phyloP scores from a whole-genome alignment of 441 rosid species.

The Bruguiera hainesii region DNA sequence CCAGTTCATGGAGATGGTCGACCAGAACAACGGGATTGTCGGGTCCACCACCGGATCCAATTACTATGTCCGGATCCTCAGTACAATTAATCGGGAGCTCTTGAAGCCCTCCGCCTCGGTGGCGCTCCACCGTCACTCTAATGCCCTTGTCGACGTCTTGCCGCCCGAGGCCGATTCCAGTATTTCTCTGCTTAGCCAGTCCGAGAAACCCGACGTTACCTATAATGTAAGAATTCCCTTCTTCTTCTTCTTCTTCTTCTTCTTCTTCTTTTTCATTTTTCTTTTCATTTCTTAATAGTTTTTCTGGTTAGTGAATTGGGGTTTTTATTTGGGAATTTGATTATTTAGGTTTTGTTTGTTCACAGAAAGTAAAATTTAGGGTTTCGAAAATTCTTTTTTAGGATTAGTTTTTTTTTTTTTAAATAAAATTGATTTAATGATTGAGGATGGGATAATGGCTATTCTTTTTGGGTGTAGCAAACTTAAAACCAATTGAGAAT shows the following conservation, averaged over 20 bases:
- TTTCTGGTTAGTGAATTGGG: too few species aligned
- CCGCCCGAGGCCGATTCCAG: slow-evolving; percentile 90
- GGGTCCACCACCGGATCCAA: slow-evolving; percentile 86
- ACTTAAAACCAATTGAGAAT: too few species aligned
- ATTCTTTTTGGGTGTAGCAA: too few species aligned
- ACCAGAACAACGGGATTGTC: slow-evolving; percentile 81
- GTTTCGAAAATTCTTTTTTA: too few species aligned
- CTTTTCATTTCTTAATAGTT: neutral
- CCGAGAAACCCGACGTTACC: slow-evolving; percentile 83
- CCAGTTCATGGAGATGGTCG: slow-evolving; percentile 92
- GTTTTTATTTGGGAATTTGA: too few species aligned
- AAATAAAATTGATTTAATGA: too few species aligned
- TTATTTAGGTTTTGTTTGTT: too few species aligned
- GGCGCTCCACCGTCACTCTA: slow-evolving; percentile 85
- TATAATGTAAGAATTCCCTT: slow-evolving; percentile 44
- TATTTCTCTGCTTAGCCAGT: slow-evolving; percentile 74
- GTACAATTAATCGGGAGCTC: slow-evolving; percentile 77
- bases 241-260: too few species aligned
- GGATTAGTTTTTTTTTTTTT: neutral
- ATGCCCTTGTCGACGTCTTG: slow-evolving; percentile 77
- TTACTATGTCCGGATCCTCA: slow-evolving; percentile 70
- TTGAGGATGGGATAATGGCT: too few species aligned
- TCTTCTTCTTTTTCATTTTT: neutral
- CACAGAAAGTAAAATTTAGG: too few species aligned
- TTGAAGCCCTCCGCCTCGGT: slow-evolving; percentile 86